Base-by-base conservation (phyloP, 805 yeast genomes). In the Scheffersomyces spartinae region DNA sequence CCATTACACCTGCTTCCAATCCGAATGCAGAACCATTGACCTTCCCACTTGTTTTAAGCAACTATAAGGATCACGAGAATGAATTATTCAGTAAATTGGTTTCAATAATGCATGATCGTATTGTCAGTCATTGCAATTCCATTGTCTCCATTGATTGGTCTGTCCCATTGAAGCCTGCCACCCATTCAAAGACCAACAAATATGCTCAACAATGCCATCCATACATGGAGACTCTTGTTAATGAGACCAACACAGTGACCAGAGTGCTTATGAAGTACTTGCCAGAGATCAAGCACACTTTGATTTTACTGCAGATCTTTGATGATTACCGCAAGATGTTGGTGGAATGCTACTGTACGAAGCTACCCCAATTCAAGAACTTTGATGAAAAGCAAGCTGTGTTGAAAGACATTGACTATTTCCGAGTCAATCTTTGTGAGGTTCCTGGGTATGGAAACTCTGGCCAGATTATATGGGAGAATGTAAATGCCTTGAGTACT, bases 91-190 rank as follows among this genome's bases (percentile, higher is more conserved):
- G 68, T 21, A 78, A 78, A 42, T 56, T 80, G 22, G 69, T 78
- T n/a, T 62, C 75, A 2, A 66, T 79, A 10, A 78, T 79, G 86
- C 58, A 62, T 21, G 86, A 77, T 32, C 65, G 82, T 28, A 66
- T 75, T 2, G 37, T 49, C 2, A 52, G 47, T 18, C 78, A 74
- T 40, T 59, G 76, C 27, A 39, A 45, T n/a, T 54, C 66, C 4
- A 55, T 76, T 3, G 40, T 52, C 9, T 47, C 45, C 12, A 57
- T 65, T 7, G 62, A 75, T 36, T 73, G 77, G 73, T 51, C 70
- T 2, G 50, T 49, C 10, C 61, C 68, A 0, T 29, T 60, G 3
- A 44, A 50, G 6, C n/a, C n/a, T n/a, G n/a, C n/a, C n/a, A n/a
- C n/a, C n/a, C n/a, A n/a, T n/a, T n/a, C n/a, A n/a, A n/a, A n/a